These are phyloP conservation scores for Daldinia concentrica DNA, from an alignment of 495 filamentous ascomycete species.

Conservation along the genomic window DNA sequence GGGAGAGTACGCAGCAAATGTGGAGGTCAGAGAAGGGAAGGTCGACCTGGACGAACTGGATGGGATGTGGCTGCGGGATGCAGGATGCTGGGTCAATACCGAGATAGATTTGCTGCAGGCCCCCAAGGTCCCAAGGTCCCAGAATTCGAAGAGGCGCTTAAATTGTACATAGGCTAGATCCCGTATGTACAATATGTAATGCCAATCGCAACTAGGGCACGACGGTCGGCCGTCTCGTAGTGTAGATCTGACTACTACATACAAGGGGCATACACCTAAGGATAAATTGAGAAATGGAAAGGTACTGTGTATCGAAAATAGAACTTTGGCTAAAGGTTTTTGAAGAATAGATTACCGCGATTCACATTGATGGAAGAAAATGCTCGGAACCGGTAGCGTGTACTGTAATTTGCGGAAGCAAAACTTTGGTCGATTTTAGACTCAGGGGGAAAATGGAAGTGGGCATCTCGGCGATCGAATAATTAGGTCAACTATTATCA, in stretches of 20 bases:
- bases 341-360: slow-evolving; percentile 3
- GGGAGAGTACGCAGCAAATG: slow-evolving; percentile 28
- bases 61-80: slow-evolving; percentile 27
- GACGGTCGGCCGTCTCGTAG: slow-evolving; percentile 14
- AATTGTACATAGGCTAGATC: slow-evolving; percentile 14
- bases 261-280: slow-evolving; percentile 9
- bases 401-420: slow-evolving; percentile 11
- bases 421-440: slow-evolving; percentile 19
- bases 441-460: slow-evolving; percentile 38
- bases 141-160: slow-evolving; percentile 37
- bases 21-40: slow-evolving; percentile 29
- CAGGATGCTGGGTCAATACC: slow-evolving; percentile 37
- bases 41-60: slow-evolving; percentile 14
- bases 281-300: slow-evolving; percentile 16
- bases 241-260: slow-evolving; percentile 10
- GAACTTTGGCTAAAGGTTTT: slow-evolving; percentile 25
- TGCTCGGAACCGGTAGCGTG: slow-evolving; percentile 9
- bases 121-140: slow-evolving; percentile 27
- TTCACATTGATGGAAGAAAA: slow-evolving; percentile 13
- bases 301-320: slow-evolving; percentile 7
- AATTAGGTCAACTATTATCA: slow-evolving; percentile 34
- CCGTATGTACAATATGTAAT: slow-evolving; percentile 2
- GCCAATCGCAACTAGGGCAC: slow-evolving; percentile 14
- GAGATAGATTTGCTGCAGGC: slow-evolving; percentile 39
- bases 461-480: slow-evolving; percentile 37